Conservation (phyloP, 1,139 yeast genomes). For the Hanseniaspora sp. region DNA sequence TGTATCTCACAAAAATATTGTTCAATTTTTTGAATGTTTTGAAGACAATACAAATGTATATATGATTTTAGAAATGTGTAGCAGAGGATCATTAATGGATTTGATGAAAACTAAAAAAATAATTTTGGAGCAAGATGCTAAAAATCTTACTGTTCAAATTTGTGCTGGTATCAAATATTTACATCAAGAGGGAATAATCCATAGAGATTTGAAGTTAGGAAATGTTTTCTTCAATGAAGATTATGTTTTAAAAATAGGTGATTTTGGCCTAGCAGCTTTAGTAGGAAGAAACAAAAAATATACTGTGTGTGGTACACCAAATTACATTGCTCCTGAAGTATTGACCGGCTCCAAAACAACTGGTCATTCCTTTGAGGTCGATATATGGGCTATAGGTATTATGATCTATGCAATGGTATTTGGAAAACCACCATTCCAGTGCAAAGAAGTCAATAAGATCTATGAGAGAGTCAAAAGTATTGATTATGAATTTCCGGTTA, state of each 20-base stretch:
- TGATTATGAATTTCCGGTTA: constrained; percentile 72
- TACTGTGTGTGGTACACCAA: constrained; percentile 96
- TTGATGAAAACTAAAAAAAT: constrained; percentile 71
- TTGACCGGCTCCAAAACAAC: constrained; percentile 65
- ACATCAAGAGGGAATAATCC: constrained; percentile 88
- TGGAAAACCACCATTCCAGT: constrained; percentile 96
- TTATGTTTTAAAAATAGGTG: constrained; percentile 91
- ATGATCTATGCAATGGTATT: constrained; percentile 83
- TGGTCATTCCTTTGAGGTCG: constrained; percentile 91
- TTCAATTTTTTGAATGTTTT: constrained; percentile 84
- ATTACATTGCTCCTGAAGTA: constrained; percentile 95
- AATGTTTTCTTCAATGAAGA: constrained; percentile 85
- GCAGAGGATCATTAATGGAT: constrained; percentile 87
- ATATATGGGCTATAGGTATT: constrained; percentile 94
- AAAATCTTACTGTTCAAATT: constrained; percentile 82
- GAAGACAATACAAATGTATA: constrained; percentile 92
- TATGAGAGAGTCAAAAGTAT: constrained; percentile 83
- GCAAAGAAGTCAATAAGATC: constrained; percentile 84
- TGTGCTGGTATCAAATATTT: constrained; percentile 88
- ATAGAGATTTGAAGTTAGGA: constrained; percentile 87
- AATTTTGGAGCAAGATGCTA: constrained; percentile 82
- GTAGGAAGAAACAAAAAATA: constrained; percentile 70
- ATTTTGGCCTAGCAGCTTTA: constrained; percentile 90
- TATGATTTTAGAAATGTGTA: constrained; percentile 85
- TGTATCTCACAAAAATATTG: constrained; percentile 80